Percentiles rank a stretch among this genome's conserved stretches.
phyloP scores from a whole-genome alignment of 2,329 filamentous ascomycete species.

The Colletotrichum coccodes region DNA sequence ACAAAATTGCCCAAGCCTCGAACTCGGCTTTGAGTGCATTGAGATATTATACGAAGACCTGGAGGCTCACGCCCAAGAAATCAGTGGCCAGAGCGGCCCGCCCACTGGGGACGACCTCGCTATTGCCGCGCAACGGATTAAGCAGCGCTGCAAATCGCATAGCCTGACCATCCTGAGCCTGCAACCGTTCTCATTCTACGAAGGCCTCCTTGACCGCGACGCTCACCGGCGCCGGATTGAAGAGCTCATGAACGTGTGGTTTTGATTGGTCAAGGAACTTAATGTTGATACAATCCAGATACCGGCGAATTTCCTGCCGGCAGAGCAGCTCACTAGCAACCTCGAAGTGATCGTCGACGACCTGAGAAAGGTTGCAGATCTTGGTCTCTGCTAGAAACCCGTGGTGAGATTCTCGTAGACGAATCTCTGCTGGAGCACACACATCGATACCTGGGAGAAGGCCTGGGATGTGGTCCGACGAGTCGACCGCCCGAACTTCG shows the following conservation, averaged over 20 bases:
- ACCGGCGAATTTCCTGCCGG: conserved; percentile 74
- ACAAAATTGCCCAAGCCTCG: too few relatives aligned
- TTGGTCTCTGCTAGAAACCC: conserved; percentile 66
- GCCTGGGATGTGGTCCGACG: conserved; percentile 73
- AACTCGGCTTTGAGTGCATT: conserved; percentile 74
- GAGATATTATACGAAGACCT: conserved; percentile 85
- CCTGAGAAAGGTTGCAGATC: conserved; percentile 71
- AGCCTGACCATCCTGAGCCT: conserved; percentile 72
- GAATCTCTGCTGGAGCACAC: conserved; percentile 77
- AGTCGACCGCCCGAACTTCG: conserved; percentile 77
- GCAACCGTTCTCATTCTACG: conserved; percentile 82
- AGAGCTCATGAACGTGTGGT: conserved; percentile 77
- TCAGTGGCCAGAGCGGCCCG: conserved; percentile 62
- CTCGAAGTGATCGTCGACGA: conserved; percentile 69
- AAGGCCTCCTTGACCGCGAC: conserved; percentile 72
- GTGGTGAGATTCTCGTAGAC: conserved; percentile 78
- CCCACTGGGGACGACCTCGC: conserved; percentile 45
- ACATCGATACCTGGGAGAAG: conserved; percentile 76
- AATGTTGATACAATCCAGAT: conserved; percentile 78
- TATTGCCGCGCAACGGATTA: conserved; percentile 54
- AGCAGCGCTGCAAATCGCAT: conserved; percentile 66
- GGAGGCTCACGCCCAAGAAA: too few relatives aligned
- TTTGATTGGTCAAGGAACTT: conserved; percentile 70
- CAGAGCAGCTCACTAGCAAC: conserved; percentile 53
- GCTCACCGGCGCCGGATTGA: conserved; percentile 66